Conservation (phyloP, 805 yeast genomes). For the Teunomyces tritomae region DNA sequence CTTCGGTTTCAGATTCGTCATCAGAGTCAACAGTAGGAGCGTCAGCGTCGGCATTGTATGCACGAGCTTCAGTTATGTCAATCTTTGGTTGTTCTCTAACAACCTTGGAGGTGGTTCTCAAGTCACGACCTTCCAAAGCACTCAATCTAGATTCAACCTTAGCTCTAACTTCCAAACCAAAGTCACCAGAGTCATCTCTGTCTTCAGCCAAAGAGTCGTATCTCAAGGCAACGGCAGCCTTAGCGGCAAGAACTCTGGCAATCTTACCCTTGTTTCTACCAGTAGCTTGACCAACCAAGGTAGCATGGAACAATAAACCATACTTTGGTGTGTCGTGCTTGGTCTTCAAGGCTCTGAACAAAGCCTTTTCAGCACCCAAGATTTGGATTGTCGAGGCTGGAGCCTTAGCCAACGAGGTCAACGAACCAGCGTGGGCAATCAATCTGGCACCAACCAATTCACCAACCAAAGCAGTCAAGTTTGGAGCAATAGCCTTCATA, state of each 20-base stretch:
- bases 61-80: conserved; percentile 77
- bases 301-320: conserved; percentile 95
- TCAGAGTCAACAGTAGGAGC: conserved; percentile 46
- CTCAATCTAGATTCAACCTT: conserved; percentile 94
- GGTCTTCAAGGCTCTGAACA: conserved; percentile 97
- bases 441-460: conserved; percentile 98
- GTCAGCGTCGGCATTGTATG: conserved; percentile 96
- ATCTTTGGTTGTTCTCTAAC: conserved; percentile 83
- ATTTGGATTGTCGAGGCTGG: conserved; percentile 99
- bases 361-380: conserved; percentile 98
- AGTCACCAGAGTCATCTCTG: conserved; percentile 91
- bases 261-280: conserved; percentile 98
- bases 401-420: conserved; percentile 92
- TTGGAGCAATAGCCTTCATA: conserved; percentile 99
- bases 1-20: conserved; percentile 32
- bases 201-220: conserved; percentile 97
- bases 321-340: conserved; percentile 98
- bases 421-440: conserved; percentile 95
- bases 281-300: conserved; percentile 95
- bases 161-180: conserved; percentile 87
- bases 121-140: conserved; percentile 93
- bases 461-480: conserved; percentile 91
- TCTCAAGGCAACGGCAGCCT: conserved; percentile 95
- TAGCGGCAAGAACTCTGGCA: conserved; percentile 97
- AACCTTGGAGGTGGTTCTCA: conserved; percentile 84